phyloP scores from a whole-genome alignment of 2,329 filamentous ascomycete species.

The Colletotrichum cordylinicola region DNA sequence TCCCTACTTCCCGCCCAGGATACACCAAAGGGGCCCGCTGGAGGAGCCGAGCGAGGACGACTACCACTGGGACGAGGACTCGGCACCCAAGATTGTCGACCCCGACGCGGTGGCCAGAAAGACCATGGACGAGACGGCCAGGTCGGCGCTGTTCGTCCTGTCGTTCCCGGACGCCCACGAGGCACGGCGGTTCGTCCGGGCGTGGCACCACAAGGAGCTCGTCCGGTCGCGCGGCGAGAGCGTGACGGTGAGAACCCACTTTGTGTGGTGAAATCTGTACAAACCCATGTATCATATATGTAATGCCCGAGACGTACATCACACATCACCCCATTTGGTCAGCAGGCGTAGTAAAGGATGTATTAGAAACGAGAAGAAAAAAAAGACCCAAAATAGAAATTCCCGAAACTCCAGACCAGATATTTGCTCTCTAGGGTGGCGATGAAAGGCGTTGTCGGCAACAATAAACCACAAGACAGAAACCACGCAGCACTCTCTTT shows the following conservation, averaged over 20 bases:
- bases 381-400: slow-evolving; percentile 40
- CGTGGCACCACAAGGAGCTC: slow-evolving; percentile 43
- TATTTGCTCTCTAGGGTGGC: slow-evolving; percentile 43
- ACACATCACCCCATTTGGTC: not conserved
- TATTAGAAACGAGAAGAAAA: slow-evolving; percentile 42
- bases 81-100: not conserved
- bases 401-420: slow-evolving; percentile 53
- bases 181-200: slow-evolving; percentile 45
- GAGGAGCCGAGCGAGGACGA: not conserved
- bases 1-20: slow-evolving; percentile 19
- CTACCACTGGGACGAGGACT: not conserved
- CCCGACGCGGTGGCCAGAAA: not conserved
- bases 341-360: slow-evolving; percentile 20
- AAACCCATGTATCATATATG: not conserved
- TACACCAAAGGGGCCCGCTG: not conserved
- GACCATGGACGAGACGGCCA: not conserved
- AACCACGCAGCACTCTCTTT: slow-evolving; percentile 8
- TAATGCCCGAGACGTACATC: not conserved
- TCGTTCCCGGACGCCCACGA: slow-evolving; percentile 33
- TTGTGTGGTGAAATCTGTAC: slow-evolving; percentile 17
- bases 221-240: not conserved
- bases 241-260: slow-evolving; percentile 6
- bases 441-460: slow-evolving; percentile 24
- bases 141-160: slow-evolving; percentile 35
- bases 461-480: slow-evolving; percentile 12